These are phyloP conservation scores for Diaporthe humulicola DNA, from an alignment of 2,329 filamentous ascomycete genomes.

Conservation along the genomic window DNA sequence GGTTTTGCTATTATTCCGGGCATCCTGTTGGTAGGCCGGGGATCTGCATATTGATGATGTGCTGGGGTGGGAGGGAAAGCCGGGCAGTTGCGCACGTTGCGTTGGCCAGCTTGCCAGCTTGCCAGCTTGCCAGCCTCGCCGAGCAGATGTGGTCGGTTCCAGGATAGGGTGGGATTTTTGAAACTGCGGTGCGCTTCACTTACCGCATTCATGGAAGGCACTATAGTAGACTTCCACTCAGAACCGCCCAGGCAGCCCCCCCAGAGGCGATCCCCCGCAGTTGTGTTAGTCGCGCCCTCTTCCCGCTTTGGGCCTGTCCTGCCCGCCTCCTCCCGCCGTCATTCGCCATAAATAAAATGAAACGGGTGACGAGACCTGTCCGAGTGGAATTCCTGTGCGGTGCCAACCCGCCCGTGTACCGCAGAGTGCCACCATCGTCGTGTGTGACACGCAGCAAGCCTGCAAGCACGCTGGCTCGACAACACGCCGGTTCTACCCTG, in stretches of 20 bases:
- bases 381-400: background rate
- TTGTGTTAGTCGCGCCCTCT: conserved; percentile 15
- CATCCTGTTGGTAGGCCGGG: conserved; percentile 8
- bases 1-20: conserved; percentile 1
- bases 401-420: conserved; percentile 14
- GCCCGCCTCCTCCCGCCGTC: conserved; percentile 6
- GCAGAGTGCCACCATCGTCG: conserved; percentile 17
- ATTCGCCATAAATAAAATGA: conserved; percentile 31
- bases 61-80: background rate
- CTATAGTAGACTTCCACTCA: conserved; percentile 15
- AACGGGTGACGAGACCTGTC: conserved; percentile 23
- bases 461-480: background rate
- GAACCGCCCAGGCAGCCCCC: conserved; percentile 22
- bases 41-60: conserved; percentile 17
- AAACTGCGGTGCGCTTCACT: conserved; percentile 29
- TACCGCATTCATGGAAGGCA: conserved; percentile 13
- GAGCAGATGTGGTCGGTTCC: conserved; percentile 2
- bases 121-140: conserved; percentile 4
- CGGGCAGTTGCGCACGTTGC: too few species aligned
- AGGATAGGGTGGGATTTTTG: conserved; percentile 19
- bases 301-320: background rate
- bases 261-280: conserved; percentile 20
- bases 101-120: background rate
- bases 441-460: conserved; percentile 12
- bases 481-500: background rate